phyloP scores from a whole-genome alignment of 495 filamentous ascomycete species.

The Bathelium albidoporum region DNA sequence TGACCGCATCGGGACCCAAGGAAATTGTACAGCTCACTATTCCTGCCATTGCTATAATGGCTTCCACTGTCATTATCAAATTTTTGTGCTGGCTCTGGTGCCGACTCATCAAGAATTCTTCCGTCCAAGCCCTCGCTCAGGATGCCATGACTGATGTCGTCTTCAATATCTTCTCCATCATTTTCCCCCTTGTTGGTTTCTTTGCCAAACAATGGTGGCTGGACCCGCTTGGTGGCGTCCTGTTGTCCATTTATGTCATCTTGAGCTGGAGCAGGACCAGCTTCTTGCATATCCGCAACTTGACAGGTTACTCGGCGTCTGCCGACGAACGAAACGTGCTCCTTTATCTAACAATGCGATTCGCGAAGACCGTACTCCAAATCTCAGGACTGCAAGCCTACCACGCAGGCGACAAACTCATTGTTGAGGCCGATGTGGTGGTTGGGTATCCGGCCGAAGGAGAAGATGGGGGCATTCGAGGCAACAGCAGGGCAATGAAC shows the following conservation, averaged over 20 bases:
- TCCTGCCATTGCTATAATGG: conserved; percentile 75
- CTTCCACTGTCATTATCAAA: conserved; percentile 72
- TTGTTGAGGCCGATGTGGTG: conserved; percentile 76
- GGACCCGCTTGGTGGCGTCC: conserved; percentile 71
- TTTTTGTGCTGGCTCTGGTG: conserved; percentile 83
- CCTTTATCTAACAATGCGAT: conserved; percentile 88
- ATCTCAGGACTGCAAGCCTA: conserved; percentile 86
- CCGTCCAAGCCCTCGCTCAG: conserved; percentile 72
- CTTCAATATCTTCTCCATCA: conserved; percentile 86
- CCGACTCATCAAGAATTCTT: conserved; percentile 76
- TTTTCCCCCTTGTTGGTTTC: conserved; percentile 72
- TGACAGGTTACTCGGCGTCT: conserved; percentile 71
- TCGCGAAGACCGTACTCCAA: conserved; percentile 76
- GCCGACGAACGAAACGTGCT: conserved; percentile 75
- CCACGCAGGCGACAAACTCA: conserved; percentile 80
- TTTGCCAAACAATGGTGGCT: conserved; percentile 75
- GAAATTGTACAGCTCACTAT: conserved; percentile 60
- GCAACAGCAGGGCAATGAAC: background rate
- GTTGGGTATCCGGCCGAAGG: conserved; percentile 40
- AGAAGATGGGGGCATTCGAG: background rate
- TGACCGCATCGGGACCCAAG: conserved; percentile 44
- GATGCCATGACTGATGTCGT: conserved; percentile 64
- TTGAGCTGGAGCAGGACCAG: conserved; percentile 74
- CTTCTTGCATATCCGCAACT: conserved; percentile 66
- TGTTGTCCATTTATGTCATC: conserved; percentile 76